Evolutionary conservation across 2,329 filamentous ascomycete genomes (phyloP), one percentile per base, ranked within the genome.

Genomic region (Emydomyces testavorans): DNA sequence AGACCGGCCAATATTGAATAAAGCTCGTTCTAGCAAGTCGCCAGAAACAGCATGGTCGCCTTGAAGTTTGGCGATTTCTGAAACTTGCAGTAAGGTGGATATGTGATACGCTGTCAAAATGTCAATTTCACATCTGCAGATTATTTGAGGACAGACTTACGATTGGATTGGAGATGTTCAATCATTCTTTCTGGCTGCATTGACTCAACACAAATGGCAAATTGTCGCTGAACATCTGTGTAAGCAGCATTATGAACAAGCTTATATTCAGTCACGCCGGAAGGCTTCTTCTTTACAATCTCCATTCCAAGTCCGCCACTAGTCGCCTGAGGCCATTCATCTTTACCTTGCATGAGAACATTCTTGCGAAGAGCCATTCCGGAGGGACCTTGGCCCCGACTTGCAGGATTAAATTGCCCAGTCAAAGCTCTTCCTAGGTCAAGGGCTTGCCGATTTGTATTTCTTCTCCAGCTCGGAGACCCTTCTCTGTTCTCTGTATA

Each of bases 1-100:
- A 2, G 88, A 85, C 31, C 90, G 79, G n/a, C 90, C 92, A 61
- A 96, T 90, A 0, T 85, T 85, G 68, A 95, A 96, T 4, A 98
- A 75, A 0, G 90, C 89, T 38, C 92, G 78, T 67, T 96, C 90
- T 46, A 93, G 79, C 1, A 96, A 76, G 58, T 96, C 89, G 2
- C 86, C 83, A 0, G 90, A 82, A 3, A 92, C 77, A 1, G 89
- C 79, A 62, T 88, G 82, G 60, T 96, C 92, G 46, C 87, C 80
- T 60, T 95, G 87, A 55, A 94, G 85, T 62, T 92, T 90, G 10
- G 88, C 88, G 42, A 96, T 84, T 62, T 87, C 86, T 52, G 86
- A 93, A 23, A 94, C 88, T 62, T 95, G 89, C 18, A 96, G 79
- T n/a, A 96, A 76, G 1, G 86, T 89, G 1, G 87, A 92, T 55